Base-by-base conservation (phyloP, 345 rosid genomes). In the Limnanthes douglasii region DNA sequence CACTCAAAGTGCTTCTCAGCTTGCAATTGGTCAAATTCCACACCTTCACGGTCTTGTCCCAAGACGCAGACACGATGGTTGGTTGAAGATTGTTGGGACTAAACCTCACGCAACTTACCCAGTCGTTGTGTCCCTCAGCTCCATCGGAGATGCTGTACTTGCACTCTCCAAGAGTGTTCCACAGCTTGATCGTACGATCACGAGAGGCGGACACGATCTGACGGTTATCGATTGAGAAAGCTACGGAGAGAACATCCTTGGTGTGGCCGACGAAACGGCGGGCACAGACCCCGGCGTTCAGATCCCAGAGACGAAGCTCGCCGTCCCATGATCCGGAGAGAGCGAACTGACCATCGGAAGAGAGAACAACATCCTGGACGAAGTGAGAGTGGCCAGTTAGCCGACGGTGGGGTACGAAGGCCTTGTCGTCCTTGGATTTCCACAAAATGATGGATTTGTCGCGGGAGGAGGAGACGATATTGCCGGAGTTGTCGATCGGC, bases 171-270 rank as follows among this genome's bases (percentile, higher is more conserved):
- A 86, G 73, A 0, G 94, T 86, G 43, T 85, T 85, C 96, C 96
- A 85, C 3, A 85, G 62, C 73, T 65, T 76, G 41, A 85, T 85
- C 19, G 79, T 62, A 12, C 72, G 70, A 56, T 85, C 96, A 1
- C 96, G 82, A n/a, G 96, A 80, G 5, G 94, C 94, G 0, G 90
- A 85, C 4, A 80, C 94, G 47, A 85, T 85, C 70, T 80, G 96
- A 29, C 96, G 79, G 58, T 85, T 85, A 41, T 85, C 96, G 1
- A 73, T 57, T 1, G 96, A 85, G 65, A 85, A 80, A 1, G 96
- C 96, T 0, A 85, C 94, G 1, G 94, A 85, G 9, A 85, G 65
- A 0, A 84, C 95, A 18, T 84, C 88, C 48, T 84, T 79, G 21
- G 75, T 70, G 71, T 84, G 88, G 10, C 95, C 96, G 1, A 74